Evolutionary conservation across 169 alveolate species (phyloP), one percentile per base, ranked within the genome.

Genomic region (Eimeria tenella): DNA sequence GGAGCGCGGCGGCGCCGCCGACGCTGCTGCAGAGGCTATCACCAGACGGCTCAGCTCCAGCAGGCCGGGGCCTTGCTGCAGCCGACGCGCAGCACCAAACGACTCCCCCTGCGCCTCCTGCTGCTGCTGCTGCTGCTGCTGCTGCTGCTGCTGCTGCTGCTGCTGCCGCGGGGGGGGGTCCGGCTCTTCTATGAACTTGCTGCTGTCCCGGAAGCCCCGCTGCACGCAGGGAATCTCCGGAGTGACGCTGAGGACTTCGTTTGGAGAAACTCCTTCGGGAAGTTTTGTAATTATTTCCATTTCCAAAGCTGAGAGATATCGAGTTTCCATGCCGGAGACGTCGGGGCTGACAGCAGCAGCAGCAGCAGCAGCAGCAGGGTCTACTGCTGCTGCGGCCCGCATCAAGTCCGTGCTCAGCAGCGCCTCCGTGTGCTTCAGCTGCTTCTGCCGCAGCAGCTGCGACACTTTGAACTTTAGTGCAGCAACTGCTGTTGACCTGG

Each of bases 221-320:
- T 86, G 81, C 6, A 86, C 93, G 68, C 93, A 86, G 8, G 93
- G 93, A 6, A 86, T 63, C 4, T 19, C 93, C 6, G 49, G 21
- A 13, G 83, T 74, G 42, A 86, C 52, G n/a, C 42, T 23, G 13
- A 86, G 25, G 42, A 86, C 83, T 15, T 86, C 93, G 17, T 25
- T 49, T n/a, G 68, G 52, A 50, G 93, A 19, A 70, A 86, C 83
- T 17, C 82, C 93, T 65, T 31, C 82, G 7, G 93, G 93, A 21
- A 86, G 49, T 3, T 73, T 86, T 15, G 68, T 63, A 15, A 86
- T 86, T n/a, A 86, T 52, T 21, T 86, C 93, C 93, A 86, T 86
- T 49, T 86, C 71, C 83, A 86, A 53, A n/a, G 93, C 42, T 7
- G 93, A 86, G 49, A 86, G 73, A 50, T 86, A 86, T 7, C 93